Base-by-base conservation (phyloP, 164 flowering plant genomes). In the Santalum album region DNA sequence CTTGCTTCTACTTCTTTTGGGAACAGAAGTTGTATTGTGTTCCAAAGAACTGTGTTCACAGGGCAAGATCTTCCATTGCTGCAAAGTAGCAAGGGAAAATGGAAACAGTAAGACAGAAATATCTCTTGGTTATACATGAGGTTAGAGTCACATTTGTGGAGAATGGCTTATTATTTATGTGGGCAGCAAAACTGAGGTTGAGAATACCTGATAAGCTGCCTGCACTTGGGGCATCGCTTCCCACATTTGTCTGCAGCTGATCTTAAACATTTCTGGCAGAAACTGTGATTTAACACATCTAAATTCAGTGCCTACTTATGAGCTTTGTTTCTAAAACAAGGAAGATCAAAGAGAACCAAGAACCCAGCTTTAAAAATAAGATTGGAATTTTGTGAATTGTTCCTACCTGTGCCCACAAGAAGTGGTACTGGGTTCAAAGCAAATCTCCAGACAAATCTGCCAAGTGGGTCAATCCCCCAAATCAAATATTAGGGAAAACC, bases 401-500 rank as follows among this genome's bases (percentile, higher is more conserved):
- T 11, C 47, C 57, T 72, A 86, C 96, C 98, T 91, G 75, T 92
- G 98, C 15, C 98, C 98, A 75, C 98, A 91, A 68, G 87, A 62
- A 55, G 98, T 91, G 36, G 96, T 86, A 61, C 95, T 88, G 0
- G 97, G 96, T 66, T 90, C 96, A 56, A 66, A 86, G 69, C 98
- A 90, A 29, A 90, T 82, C 40, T 89, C 96, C 78, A 89, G 70
- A 59, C 98, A 92, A 45, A 92, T 84, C 96, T 92, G 82, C 49
- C 29, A 55, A 58, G 34, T 10, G 38, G 54, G 51, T 23, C n/a
- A 46, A 38, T 20, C 18, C 49, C 42, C 7, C 12, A 12, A 60
- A 58, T 57, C 19, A 47, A 32, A 49, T 22, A 55, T 9, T 23
- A 46, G 25, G 45, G 19, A 44, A 6, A 56, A 34, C 27, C 53